Percentiles rank a stretch among this genome's conserved stretches.
Evolutionary conservation across 805 yeast genomes (phyloP).

Genomic region (Jamesozyma hellenica): DNA sequence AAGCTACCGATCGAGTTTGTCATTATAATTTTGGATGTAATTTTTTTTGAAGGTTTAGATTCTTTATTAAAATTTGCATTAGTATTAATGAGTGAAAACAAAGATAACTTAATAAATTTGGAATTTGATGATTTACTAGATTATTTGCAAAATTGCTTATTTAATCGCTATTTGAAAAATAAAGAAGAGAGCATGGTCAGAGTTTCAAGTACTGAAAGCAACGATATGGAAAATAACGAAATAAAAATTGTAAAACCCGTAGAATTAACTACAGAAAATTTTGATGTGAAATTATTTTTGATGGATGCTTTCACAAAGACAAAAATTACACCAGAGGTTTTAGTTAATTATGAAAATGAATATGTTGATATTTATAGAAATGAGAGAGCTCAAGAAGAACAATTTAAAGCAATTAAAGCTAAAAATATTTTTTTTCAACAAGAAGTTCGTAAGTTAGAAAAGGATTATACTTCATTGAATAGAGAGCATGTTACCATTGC

Average conservation of each 20-base stretch:
- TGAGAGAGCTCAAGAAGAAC: constrained; percentile 53
- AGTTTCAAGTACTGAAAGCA: neutral
- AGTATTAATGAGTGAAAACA: constrained; percentile 62
- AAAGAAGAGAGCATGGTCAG: constrained; percentile 2
- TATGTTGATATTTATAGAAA: constrained; percentile 56
- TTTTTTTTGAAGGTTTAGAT: constrained; percentile 83
- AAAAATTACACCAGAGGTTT: constrained; percentile 56
- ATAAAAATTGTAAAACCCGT: neutral
- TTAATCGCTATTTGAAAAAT: constrained; percentile 23
- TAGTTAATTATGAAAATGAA: constrained; percentile 61
- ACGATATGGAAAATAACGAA: neutral
- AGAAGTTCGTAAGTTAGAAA: constrained; percentile 65
- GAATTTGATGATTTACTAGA: constrained; percentile 67
- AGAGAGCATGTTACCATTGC: constrained; percentile 80
- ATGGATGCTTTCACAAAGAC: constrained; percentile 57
- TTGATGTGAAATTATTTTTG: constrained; percentile 62
- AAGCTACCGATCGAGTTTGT: constrained; percentile 81
- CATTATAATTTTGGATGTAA: constrained; percentile 69
- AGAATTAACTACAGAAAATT: constrained; percentile 23
- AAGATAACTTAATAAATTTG: constrained; percentile 44
- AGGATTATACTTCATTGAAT: constrained; percentile 59
- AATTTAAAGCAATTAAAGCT: constrained; percentile 51
- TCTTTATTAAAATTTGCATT: constrained; percentile 71
- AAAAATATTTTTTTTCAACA: constrained; percentile 63
- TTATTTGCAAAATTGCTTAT: constrained; percentile 66